Evolutionary conservation across 116 monocot species (phyloP), one percentile per base, ranked within the genome.

Genomic region (Papilionanthe hybrid): DNA sequence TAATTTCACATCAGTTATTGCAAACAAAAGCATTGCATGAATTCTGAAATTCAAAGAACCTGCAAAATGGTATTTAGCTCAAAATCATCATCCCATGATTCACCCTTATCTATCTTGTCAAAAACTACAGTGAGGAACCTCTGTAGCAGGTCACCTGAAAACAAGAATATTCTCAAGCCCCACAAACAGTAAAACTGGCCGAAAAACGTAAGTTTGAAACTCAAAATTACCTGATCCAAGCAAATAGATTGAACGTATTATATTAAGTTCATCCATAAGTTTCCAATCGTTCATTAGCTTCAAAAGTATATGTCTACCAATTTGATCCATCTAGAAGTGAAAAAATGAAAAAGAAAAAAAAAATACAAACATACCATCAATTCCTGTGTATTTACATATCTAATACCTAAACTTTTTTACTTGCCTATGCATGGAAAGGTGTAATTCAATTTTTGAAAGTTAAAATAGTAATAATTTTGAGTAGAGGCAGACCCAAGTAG

Each of bases 81-180:
- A 80, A 98, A 98, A 72, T 98, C 98, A 93, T 98, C 98, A 85
- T 93, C 93, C 94, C 89, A 98, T 42, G 85, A 80, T 28, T 94
- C 91, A 74, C 94, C 93, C 60, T 82, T 93, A 75, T 94, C 93
- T 43, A 94, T 83, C 75, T 87, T 94, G 66, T 90, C 82, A 85
- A 94, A 98, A 68, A 90, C 88, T 43, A 89, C 87, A 42, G 80
- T 75, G 75, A 91, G 80, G 75, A 98, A 94, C 75, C 93, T 89
- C 86, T 98, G 93, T 80, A 98, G 84, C 72, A 98, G 78, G 72
- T 98, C 94, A 83, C 98, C 98, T 98, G 86, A 83, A 80, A 57
- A 68, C 32, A 69, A 63, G 43, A 22, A 49, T 55, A 43, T 41
- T 66, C 7, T 73, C 78, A 82, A 69, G 12, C 60, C 56, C 23